Evolutionary conservation across 805 yeast species (phyloP).

Genomic region (Metschnikowia bowlesiae): DNA sequence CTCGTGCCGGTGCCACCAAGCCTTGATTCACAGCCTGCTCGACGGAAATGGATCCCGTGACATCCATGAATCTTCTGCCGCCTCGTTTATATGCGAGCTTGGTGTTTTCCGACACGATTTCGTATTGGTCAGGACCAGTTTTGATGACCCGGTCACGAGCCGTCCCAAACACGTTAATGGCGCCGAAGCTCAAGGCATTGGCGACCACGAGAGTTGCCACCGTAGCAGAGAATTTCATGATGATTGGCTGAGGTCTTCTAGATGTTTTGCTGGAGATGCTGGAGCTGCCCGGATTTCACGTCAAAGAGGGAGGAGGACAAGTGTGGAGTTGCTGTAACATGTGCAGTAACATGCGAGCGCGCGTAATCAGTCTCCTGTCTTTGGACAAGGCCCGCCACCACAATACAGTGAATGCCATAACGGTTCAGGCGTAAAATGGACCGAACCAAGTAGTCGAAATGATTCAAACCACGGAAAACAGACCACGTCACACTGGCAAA

Average conservation of each 20-base stretch:
- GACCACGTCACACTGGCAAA: no score
- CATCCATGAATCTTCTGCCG: conserved; percentile 59
- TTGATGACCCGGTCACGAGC: conserved; percentile 27
- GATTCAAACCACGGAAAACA: no score
- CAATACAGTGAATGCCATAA: background rate
- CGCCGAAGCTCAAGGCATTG: conserved; percentile 13
- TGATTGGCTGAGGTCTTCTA: background rate
- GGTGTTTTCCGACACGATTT: conserved; percentile 32
- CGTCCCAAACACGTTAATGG: background rate
- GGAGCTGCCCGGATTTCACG: background rate
- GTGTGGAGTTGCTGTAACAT: background rate
- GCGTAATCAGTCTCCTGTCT: background rate
- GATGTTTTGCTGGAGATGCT: background rate
- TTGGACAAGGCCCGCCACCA: background rate
- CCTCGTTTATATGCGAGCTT: conserved; percentile 33
- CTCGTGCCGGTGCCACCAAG: conserved; percentile 14
- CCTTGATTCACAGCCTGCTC: conserved; percentile 32
- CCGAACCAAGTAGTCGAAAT: no score
- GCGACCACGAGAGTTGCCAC: conserved; percentile 2
- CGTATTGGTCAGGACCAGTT: conserved; percentile 29
- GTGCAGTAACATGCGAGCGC: background rate
- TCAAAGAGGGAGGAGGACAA: background rate
- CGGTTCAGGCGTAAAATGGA: no score
- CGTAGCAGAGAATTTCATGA: conserved; percentile 4
- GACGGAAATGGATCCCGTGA: conserved; percentile 46